A percentile compares a stretch with the other conserved stretches of the same genome.
Evolutionary conservation across 495 filamentous ascomycete genomes (phyloP).

Genomic region (Xylaria nigripes): DNA sequence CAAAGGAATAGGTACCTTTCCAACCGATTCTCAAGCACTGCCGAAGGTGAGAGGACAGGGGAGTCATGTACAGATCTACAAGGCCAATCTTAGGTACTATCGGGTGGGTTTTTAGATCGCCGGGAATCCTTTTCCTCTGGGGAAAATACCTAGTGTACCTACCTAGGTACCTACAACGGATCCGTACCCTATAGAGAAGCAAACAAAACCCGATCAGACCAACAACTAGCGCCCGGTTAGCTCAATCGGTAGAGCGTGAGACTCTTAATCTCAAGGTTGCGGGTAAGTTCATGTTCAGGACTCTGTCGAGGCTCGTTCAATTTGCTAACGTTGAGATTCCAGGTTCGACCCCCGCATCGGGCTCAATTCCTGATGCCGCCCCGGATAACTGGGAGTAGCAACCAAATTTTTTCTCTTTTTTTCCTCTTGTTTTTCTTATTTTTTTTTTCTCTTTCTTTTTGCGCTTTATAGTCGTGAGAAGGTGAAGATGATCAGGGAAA

Average conservation of each 20-base stretch:
- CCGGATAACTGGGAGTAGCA: conserved; percentile 13
- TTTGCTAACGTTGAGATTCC: background rate
- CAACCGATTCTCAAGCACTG: too few species aligned
- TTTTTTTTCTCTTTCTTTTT: conserved; percentile 3
- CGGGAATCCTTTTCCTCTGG: too few species aligned
- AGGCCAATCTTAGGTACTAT: too few species aligned
- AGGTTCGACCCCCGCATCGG: conserved; percentile 36
- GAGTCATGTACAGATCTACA: too few species aligned
- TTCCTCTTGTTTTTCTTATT: background rate
- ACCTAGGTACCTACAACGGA: too few species aligned
- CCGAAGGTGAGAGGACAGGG: too few species aligned
- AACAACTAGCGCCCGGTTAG: conserved; percentile 42
- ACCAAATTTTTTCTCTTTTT: conserved; percentile 10
- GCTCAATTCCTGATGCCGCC: conserved; percentile 32
- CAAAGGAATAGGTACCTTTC: too few species aligned
- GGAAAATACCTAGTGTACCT: too few species aligned
- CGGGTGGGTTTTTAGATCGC: too few species aligned
- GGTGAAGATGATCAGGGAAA: too few species aligned
- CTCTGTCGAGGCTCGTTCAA: background rate
- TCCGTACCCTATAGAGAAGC: background rate
- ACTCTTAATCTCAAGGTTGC: conserved; percentile 71
- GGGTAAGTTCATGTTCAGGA: conserved; percentile 29
- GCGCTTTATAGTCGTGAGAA: too few species aligned
- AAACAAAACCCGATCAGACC: background rate
- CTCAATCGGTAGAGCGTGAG: conserved; percentile 81